Evolutionary conservation across 2,329 filamentous ascomycete species (phyloP).

Genomic region (Aspergillus sp.): DNA sequence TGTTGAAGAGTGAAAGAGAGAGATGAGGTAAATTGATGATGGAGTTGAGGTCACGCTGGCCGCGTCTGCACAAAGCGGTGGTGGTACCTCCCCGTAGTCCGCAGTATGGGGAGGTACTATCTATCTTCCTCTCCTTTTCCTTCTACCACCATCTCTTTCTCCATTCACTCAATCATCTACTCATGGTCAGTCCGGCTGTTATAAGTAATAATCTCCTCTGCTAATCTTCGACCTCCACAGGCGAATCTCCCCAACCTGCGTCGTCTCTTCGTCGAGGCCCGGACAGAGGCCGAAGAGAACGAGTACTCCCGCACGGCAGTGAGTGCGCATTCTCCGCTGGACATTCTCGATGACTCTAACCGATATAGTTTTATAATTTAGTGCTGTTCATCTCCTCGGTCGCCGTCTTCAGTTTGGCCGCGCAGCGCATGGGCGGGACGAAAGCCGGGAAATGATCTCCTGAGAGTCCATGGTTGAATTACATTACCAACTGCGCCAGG

Average conservation of each 20-base stretch:
- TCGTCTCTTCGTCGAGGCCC: slow-evolving; percentile 89
- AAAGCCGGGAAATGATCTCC: slow-evolving; percentile 31
- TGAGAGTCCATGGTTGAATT: background rate
- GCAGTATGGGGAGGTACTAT: too few species aligned
- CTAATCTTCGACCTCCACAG: slow-evolving; percentile 17
- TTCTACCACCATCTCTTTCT: background rate
- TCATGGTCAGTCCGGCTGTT: background rate
- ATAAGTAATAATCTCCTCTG: background rate
- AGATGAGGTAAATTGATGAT: background rate
- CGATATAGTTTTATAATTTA: slow-evolving; percentile 80
- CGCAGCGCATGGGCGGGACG: slow-evolving; percentile 69
- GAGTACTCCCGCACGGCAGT: slow-evolving; percentile 92
- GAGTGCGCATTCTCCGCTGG: slow-evolving; percentile 34
- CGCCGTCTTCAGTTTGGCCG: slow-evolving; percentile 87
- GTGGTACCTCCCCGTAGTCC: too few species aligned
- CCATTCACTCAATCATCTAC: background rate
- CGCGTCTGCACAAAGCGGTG: background rate
- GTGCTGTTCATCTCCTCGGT: slow-evolving; percentile 96
- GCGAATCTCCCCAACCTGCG: slow-evolving; percentile 80
- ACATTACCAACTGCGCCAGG: slow-evolving; percentile 7
- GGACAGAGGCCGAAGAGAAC: slow-evolving; percentile 90
- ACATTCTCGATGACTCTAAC: slow-evolving; percentile 9
- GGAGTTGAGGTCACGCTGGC: background rate
- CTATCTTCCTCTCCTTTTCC: background rate
- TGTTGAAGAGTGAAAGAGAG: slow-evolving; percentile 15